Evolutionary conservation across 345 rosid species (phyloP), one percentile per base, ranked within the genome.

Genomic region (Angophora floribunda): DNA sequence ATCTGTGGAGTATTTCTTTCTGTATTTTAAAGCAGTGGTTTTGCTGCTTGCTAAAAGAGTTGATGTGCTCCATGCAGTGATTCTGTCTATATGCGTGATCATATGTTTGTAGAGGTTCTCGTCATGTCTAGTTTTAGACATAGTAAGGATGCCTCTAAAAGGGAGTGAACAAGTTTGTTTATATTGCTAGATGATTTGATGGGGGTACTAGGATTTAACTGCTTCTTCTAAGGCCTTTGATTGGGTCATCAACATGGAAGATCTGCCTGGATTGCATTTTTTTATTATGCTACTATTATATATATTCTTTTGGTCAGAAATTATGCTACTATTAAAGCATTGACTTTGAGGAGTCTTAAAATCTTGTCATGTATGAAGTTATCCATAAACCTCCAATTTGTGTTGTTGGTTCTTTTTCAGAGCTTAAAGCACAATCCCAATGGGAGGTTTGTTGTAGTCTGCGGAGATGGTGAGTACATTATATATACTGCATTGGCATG

Each of bases 381-480:
- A 75, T 75, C 49, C 49, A 36, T 47, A 75, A 75, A 75, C 49
- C 49, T 75, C 49, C 82, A 75, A 9, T 75, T 75, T 75, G 6
- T 75, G 26, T 36, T 32, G 63, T 55, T 32, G 87, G 49, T 87
- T 86, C 36, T 47, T 90, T 13, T 78, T 47, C 94, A 98, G 99
- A 98, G 97, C 92, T 93, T 98, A 91, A 97, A 94, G 94, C 99
- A 98, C 94, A 97, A 98, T 87, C 99, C 99, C 67, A 98, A 97
- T 92, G 99, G 99, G 90, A 94, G 99, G 92, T 98, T 96, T 89
- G 99, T 97, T 87, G 99, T 96, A 82, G 99, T 98, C 85, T 97
- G 99, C 89, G 99, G 99, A 90, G 99, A 97, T 90, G 99, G 99
- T 75, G 99, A 98, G 91, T 98, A 95, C 91, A 96, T 98, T 87